Evolutionary conservation across 2,329 filamentous ascomycete genomes (phyloP).

Genomic region (Tolypocladium ovalisporum): DNA sequence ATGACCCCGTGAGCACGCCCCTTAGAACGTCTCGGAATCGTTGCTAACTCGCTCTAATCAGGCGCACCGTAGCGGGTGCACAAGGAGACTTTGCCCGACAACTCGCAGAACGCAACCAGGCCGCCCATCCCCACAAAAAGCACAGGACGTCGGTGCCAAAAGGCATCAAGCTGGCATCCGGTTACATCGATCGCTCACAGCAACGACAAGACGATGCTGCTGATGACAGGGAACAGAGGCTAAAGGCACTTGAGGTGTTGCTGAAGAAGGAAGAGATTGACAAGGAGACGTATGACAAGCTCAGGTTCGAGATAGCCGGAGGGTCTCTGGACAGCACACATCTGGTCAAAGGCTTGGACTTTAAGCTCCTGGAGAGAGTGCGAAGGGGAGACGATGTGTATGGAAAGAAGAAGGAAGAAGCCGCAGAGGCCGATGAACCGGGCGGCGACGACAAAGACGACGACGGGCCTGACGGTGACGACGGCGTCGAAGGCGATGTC

Average conservation of each 20-base stretch:
- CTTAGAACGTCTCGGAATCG: neutral
- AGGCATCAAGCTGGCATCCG: slow-evolving; percentile 66
- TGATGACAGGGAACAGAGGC: slow-evolving; percentile 48
- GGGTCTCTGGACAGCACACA: slow-evolving; percentile 74
- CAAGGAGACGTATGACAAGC: slow-evolving; percentile 61
- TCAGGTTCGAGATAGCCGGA: slow-evolving; percentile 68
- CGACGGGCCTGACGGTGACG: neutral
- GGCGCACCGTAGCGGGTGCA: slow-evolving; percentile 48
- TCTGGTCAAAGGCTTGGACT: slow-evolving; percentile 85
- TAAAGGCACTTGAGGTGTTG: slow-evolving; percentile 71
- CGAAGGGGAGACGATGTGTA: slow-evolving; percentile 59
- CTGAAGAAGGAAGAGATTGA: slow-evolving; percentile 80
- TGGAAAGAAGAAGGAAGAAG: slow-evolving; percentile 22
- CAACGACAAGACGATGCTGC: slow-evolving; percentile 43
- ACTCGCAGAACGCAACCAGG: slow-evolving; percentile 60
- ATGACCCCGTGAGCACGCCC: slow-evolving; percentile 71
- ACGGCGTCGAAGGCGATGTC: neutral
- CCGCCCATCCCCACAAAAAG: slow-evolving; percentile 51
- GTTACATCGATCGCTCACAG: slow-evolving; percentile 76
- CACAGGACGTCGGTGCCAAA: slow-evolving; percentile 73
- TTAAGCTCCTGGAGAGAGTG: slow-evolving; percentile 62
- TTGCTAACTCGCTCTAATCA: slow-evolving; percentile 21
- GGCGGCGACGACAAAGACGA: neutral
- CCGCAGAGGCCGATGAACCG: slow-evolving; percentile 13
- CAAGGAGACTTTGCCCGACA: slow-evolving; percentile 72